Conservation (phyloP, 805 yeast species). For the Metschnikowia bowlesiae region DNA sequence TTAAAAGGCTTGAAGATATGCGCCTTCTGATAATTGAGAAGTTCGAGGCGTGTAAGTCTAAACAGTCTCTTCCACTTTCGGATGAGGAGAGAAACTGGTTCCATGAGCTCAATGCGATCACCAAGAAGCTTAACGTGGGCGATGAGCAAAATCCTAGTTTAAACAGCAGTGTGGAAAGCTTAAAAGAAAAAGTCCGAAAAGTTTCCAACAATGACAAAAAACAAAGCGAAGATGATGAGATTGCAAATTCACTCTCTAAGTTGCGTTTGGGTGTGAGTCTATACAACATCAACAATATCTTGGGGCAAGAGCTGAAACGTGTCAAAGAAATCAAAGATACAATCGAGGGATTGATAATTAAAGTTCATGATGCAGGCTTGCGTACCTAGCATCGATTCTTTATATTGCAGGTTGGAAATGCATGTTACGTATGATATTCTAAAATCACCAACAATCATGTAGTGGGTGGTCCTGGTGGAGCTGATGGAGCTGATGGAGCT, state of each 20-base stretch:
- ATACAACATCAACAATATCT: conserved; percentile 13
- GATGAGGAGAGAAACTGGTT: conserved; percentile 34
- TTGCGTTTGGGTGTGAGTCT: conserved; percentile 9
- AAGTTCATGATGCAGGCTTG: conserved; percentile 3
- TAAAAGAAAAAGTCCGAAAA: conserved; percentile 7
- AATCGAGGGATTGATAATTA: conserved; percentile 12
- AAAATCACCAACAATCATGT: not conserved
- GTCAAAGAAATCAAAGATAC: conserved; percentile 15
- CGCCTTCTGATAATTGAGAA: conserved; percentile 21
- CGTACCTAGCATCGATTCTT: not conserved
- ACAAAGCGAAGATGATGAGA: conserved; percentile 1
- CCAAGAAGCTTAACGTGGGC: conserved; percentile 7
- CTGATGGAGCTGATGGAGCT: conserved; percentile 2
- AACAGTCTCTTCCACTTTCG: conserved; percentile 29
- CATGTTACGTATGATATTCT: not conserved
- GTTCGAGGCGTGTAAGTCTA: conserved; percentile 21
- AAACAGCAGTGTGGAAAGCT: conserved; percentile 6
- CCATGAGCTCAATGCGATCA: conserved; percentile 30
- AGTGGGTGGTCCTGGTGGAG: conserved; percentile 12
- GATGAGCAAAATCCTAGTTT: conserved; percentile 8
- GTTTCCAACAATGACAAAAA: not conserved
- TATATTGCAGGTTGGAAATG: not conserved
- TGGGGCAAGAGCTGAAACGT: conserved; percentile 19
- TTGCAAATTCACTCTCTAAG: conserved; percentile 6
- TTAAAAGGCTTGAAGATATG: conserved; percentile 17